Conservation (phyloP, 768 basidiomycete genomes). For the Psilocybe azurescens region DNA sequence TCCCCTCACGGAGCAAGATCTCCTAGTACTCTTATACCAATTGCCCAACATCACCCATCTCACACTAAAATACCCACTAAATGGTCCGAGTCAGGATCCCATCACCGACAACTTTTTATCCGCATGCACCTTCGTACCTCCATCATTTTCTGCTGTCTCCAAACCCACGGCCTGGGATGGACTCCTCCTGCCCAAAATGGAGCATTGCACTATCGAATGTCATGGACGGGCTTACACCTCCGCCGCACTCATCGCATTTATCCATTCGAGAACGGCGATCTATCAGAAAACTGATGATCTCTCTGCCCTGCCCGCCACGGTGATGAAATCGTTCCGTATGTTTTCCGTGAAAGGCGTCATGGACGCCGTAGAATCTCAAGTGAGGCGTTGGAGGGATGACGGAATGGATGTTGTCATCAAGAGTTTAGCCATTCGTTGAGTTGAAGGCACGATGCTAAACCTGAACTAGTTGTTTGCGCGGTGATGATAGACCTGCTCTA, state of each 20-base stretch:
- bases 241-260: background rate
- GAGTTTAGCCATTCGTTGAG: slow-evolving; percentile 26
- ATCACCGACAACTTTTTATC: slow-evolving; percentile 41
- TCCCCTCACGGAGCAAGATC: slow-evolving; percentile 38
- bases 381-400: slow-evolving; percentile 28
- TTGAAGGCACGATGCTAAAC: background rate
- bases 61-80: slow-evolving; percentile 40
- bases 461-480: too few relatives aligned
- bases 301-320: slow-evolving; percentile 9
- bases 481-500: too few relatives aligned
- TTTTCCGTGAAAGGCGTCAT: slow-evolving; percentile 33
- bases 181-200: slow-evolving; percentile 30
- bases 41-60: slow-evolving; percentile 35
- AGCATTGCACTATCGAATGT: slow-evolving; percentile 36
- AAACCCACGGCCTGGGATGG: background rate
- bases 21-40: slow-evolving; percentile 35
- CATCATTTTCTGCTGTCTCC: background rate
- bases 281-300: background rate
- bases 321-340: slow-evolving; percentile 32
- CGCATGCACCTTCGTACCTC: slow-evolving; percentile 5
- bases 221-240: slow-evolving; percentile 27
- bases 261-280: slow-evolving; percentile 23
- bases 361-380: slow-evolving; percentile 23
- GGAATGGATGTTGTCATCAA: slow-evolving; percentile 33
- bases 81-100: slow-evolving; percentile 37